Conservation (phyloP, 805 yeast species). For the Saturnispora mendoncae region DNA sequence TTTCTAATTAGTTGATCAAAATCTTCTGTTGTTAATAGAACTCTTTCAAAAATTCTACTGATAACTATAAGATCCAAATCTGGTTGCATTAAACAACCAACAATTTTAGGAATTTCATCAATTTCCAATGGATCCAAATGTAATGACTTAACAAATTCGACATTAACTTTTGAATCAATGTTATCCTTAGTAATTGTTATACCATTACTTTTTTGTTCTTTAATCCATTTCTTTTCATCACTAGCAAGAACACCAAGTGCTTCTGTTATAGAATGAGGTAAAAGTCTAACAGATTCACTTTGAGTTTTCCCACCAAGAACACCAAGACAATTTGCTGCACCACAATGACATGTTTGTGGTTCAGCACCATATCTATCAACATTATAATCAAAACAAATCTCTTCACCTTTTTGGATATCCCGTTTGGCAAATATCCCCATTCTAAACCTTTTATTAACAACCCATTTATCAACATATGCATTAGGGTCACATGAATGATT, state of each 20-base stretch:
- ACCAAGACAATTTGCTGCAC: constrained; percentile 85
- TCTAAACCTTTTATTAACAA: constrained; percentile 76
- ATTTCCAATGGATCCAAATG: constrained; percentile 42
- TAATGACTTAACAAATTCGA: constrained; percentile 53
- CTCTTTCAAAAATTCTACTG: constrained; percentile 56
- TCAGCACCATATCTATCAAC: constrained; percentile 95
- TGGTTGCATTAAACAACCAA: constrained; percentile 68
- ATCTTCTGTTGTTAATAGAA: constrained; percentile 38
- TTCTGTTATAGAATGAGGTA: constrained; percentile 77
- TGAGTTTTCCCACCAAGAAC: constrained; percentile 96
- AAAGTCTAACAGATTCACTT: constrained; percentile 76
- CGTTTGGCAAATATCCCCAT: constrained; percentile 95
- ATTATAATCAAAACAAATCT: constrained; percentile 84
- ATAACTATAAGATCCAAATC: constrained; percentile 60
- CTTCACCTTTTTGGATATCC: constrained; percentile 67
- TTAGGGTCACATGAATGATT: constrained; percentile 95
- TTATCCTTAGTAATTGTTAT: constrained; percentile 41
- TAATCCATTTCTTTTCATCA: constrained; percentile 66
- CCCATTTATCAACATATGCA: constrained; percentile 95
- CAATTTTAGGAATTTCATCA: constrained; percentile 66
- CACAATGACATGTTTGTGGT: constrained; percentile 92
- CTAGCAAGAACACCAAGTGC: constrained; percentile 70
- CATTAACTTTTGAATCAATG: constrained; percentile 51
- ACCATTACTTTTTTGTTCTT: constrained; percentile 43
- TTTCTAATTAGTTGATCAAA: constrained; percentile 39